phyloP scores from a whole-genome alignment of 164 flowering plant genomes.

The Piper betle region DNA sequence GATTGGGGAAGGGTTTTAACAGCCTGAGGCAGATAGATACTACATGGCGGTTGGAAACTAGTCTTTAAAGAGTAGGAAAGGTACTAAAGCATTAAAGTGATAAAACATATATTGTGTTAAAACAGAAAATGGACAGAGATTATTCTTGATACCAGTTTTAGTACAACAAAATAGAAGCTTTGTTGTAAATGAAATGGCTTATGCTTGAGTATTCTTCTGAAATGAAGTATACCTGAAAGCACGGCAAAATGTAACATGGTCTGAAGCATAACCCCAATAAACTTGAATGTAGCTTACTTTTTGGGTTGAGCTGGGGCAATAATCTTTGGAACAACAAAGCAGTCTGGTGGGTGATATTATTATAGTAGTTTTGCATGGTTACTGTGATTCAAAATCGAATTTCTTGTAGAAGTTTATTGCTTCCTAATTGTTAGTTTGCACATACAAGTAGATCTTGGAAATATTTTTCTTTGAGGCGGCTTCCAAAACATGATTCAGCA shows the following conservation, averaged over 20 bases:
- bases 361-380: constrained; percentile 81
- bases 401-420: constrained; percentile 87
- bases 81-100: too few relatives aligned
- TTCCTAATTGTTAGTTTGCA: constrained; percentile 93
- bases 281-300: constrained; percentile 22
- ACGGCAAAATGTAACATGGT: not conserved
- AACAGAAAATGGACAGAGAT: not conserved
- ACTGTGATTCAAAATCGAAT: constrained; percentile 87
- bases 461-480: constrained; percentile 63
- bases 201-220: not conserved
- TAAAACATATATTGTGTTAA: too few relatives aligned
- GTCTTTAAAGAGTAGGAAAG: too few relatives aligned
- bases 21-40: too few relatives aligned
- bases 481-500: constrained; percentile 81
- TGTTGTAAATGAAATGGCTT: not conserved
- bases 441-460: constrained; percentile 81
- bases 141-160: not conserved
- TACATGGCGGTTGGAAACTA: too few relatives aligned
- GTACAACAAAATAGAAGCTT: not conserved
- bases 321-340: constrained; percentile 66
- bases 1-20: too few relatives aligned
- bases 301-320: constrained; percentile 35
- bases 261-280: not conserved
- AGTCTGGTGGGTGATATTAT: constrained; percentile 81
- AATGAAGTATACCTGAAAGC: not conserved